Percentiles rank a stretch among this genome's conserved stretches.
These are phyloP conservation scores for Kewa caespitosa DNA, from an alignment of 179 eudicot genomes.

Conservation along the genomic window DNA sequence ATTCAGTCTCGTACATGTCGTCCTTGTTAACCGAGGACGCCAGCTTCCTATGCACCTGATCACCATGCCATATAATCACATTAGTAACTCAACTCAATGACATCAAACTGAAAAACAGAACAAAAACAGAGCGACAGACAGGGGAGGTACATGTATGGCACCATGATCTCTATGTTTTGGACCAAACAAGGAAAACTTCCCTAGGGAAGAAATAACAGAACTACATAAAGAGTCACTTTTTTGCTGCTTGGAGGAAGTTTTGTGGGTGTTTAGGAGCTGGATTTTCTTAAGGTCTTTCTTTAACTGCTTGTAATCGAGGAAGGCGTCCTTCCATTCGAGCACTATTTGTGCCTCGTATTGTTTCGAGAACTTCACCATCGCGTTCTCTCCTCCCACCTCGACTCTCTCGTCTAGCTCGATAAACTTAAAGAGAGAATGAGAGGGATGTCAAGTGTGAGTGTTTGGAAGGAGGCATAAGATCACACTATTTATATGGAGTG, in stretches of 20 bases:
- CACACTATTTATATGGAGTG: slow-evolving; percentile 48
- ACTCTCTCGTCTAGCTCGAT: not conserved
- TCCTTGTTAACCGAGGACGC: slow-evolving; percentile 53
- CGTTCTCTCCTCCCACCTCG: not conserved
- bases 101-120: not conserved
- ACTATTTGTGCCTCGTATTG: slow-evolving; percentile 82
- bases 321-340: slow-evolving; percentile 95
- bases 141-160: slow-evolving; percentile 58
- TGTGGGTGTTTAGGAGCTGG: slow-evolving; percentile 31
- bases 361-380: slow-evolving; percentile 78
- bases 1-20: slow-evolving; percentile 70
- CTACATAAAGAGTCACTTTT: slow-evolving; percentile 26
- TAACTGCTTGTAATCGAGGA: slow-evolving; percentile 69
- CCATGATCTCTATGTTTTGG: slow-evolving; percentile 44
- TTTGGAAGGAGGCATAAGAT: slow-evolving; percentile 34
- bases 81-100: not conserved
- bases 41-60: slow-evolving; percentile 72
- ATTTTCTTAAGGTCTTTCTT: slow-evolving; percentile 76
- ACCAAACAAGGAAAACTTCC: slow-evolving; percentile 49
- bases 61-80: slow-evolving; percentile 4
- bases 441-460: slow-evolving; percentile 33
- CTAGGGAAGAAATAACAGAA: slow-evolving; percentile 50
- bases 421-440: not conserved
- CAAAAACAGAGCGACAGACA: slow-evolving; percentile 13
- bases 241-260: slow-evolving; percentile 26